Evolutionary conservation across 495 filamentous ascomycete species (phyloP), one percentile per base, ranked within the genome.

Genomic region (Aspergillus biplanus): DNA sequence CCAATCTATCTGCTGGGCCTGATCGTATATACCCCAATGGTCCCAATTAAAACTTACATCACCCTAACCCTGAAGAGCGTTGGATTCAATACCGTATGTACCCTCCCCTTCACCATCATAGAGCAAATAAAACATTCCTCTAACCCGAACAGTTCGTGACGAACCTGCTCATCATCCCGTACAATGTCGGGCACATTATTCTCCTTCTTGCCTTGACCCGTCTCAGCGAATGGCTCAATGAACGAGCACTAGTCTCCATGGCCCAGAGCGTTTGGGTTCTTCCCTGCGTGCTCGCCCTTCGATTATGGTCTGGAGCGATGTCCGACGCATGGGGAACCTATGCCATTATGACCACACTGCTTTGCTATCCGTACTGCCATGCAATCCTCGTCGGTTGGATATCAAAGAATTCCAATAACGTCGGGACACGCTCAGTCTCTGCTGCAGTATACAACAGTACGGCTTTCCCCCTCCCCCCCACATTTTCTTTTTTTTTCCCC

Each of bases 301-400:
- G 79, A 2, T 71, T 79, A 5, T 72, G 82, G 33, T 73, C 78
- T 7, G 71, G 67, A 7, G 64, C 67, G 8, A 71, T 77, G 56
- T 66, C 58, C 5, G 58, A 71, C 39, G 73, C 76, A 0, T 87
- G 85, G 85, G 73, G 77, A 4, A 78, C 79, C 4, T 87, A 83
- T 66, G 78, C 76, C 0, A 33, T 86, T 0, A 66, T 86, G 4
- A 83, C 78, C 3, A 76, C 78, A 0, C 47, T 87, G 31, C 64
- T 84, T 11, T 80, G 77, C 50, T 85, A 85, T 56, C 85, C 85
- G 0, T 86, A 86, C 61, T 82, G 79, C 65, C 85, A 86, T 61
- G 83, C 87, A 0, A 87, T 90, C 31, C 78, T 87, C 52, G 87
- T 89, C 1, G 87, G 79, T 1, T 87, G 85, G 85, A 83, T 78